Evolutionary conservation across 371 early-diverging fungal species (phyloP).

Genomic region (Apophysomyces trapeziformis): DNA sequence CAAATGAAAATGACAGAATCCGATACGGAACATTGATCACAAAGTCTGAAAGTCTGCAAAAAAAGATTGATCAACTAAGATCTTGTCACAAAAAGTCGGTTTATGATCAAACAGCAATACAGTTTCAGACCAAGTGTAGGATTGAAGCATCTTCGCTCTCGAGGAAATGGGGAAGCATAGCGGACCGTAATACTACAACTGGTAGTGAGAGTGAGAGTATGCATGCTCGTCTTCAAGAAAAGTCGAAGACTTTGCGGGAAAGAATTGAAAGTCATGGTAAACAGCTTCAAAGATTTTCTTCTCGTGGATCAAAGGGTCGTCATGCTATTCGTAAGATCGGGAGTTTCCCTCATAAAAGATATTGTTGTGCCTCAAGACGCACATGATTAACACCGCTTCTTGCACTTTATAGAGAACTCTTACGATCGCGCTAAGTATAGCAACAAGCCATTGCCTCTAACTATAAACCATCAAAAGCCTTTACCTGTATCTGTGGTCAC

Average conservation of each 20-base stretch:
- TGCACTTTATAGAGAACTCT: neutral
- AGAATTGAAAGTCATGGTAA: conserved; percentile 1
- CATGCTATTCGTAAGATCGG: neutral
- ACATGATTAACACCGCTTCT: neutral
- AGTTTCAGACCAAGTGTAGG: neutral
- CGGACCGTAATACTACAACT: neutral
- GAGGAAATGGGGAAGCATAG: neutral
- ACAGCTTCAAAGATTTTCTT: no score
- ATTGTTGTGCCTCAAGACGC: neutral
- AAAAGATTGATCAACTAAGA: neutral
- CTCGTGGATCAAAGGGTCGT: neutral
- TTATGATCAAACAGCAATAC: neutral
- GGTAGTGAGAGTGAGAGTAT: neutral
- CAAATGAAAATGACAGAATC: neutral
- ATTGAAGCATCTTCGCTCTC: neutral
- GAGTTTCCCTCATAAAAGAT: neutral
- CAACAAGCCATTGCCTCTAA: neutral
- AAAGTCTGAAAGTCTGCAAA: neutral
- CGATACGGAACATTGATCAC: neutral
- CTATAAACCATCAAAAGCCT: neutral
- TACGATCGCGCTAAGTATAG: neutral
- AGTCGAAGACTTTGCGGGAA: neutral
- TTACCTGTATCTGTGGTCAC: neutral
- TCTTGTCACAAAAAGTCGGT: neutral
- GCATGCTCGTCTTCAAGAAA: neutral